Evolutionary conservation across 1,284 basidiomycete genomes (phyloP), one percentile per base, ranked within the genome.

Genomic region (Sporisorium iseilematis-ciliati): DNA sequence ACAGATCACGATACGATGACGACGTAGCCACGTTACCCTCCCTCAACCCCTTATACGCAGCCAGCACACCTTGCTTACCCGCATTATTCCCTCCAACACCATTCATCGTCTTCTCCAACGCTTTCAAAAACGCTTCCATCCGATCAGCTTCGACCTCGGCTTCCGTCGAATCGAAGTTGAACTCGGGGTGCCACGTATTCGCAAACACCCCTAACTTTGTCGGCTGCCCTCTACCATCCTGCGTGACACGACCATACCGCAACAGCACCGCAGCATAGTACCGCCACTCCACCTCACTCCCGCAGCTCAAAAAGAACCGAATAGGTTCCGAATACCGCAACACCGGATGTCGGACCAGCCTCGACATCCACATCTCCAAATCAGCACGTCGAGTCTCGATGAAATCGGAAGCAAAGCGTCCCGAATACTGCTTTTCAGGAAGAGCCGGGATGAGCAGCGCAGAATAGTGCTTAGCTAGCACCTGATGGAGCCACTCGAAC

Each of bases 391-490:
- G 87, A 5, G 91, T 91, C 81, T 94, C 93, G 7, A 95, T 90
- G 75, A 94, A 94, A 57, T 91, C 92, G 16, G 89, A 88, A 58
- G 89, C 92, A 83, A 94, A 93, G 4, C 92, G 87, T 0, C 92
- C 92, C 0, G 92, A 88, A 75, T 93, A 92, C 78, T 92, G 91
- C 83, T 94, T 93, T 83, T 92, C 91, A 0, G 93, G 93, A 2
- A 94, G 87, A 0, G 92, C 91, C 0, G 93, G 92, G 1, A 94
- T 87, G 2, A 90, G 90, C 41, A 94, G 89, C 0, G 92, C 91
- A 8, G 92, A 91, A 8, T 92, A 88, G 7, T 90, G 88, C 35
- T 89, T 87, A 29, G 88, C 87, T 42, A 94, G 86, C 3, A 91
- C 89, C 1, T 91, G 90, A 73, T 93, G 91, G 25, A 94, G 88